Evolutionary conservation across 2,329 filamentous ascomycete species (phyloP).

Genomic region (Pyrenochaeta sp.): DNA sequence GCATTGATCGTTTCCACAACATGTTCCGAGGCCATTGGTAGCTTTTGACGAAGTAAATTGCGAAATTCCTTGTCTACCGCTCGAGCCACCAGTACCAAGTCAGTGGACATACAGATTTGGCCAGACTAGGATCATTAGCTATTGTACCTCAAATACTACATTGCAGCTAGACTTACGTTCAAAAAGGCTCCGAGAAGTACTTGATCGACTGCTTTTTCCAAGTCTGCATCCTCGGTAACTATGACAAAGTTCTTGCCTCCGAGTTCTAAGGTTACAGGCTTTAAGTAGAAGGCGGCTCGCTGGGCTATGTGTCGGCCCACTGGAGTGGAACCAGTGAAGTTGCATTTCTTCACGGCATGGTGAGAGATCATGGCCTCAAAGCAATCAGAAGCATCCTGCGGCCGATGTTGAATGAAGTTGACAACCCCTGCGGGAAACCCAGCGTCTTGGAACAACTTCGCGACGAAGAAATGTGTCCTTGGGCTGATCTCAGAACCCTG

Average conservation of each 20-base stretch:
- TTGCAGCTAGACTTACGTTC: slow-evolving; percentile 53
- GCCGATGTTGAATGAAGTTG: slow-evolving; percentile 68
- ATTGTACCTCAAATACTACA: too few species aligned
- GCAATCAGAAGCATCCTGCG: slow-evolving; percentile 63
- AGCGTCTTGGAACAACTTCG: slow-evolving; percentile 56
- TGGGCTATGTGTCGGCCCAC: slow-evolving; percentile 4
- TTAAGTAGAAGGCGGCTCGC: slow-evolving; percentile 34
- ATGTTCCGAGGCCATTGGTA: too few species aligned
- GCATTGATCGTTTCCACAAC: too few species aligned
- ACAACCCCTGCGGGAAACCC: slow-evolving; percentile 77
- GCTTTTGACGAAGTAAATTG: too few species aligned
- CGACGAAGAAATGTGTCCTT: slow-evolving; percentile 4
- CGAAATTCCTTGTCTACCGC: slow-evolving; percentile 44
- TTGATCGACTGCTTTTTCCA: slow-evolving; percentile 77
- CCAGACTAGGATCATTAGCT: too few species aligned
- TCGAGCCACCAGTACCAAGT: slow-evolving; percentile 23
- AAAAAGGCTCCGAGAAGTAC: slow-evolving; percentile 92
- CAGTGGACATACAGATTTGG: slow-evolving; percentile 66
- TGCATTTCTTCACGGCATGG: slow-evolving; percentile 69
- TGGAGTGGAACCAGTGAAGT: slow-evolving; percentile 70
- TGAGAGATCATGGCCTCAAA: slow-evolving; percentile 73
- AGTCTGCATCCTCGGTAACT: slow-evolving; percentile 76
- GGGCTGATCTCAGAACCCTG: slow-evolving; percentile 9
- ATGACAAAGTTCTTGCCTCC: slow-evolving; percentile 84
- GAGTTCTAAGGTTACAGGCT: slow-evolving; percentile 70